phyloP scores from a whole-genome alignment of 2,329 filamentous ascomycete genomes.

The Arthrobotrys sphaeroides region DNA sequence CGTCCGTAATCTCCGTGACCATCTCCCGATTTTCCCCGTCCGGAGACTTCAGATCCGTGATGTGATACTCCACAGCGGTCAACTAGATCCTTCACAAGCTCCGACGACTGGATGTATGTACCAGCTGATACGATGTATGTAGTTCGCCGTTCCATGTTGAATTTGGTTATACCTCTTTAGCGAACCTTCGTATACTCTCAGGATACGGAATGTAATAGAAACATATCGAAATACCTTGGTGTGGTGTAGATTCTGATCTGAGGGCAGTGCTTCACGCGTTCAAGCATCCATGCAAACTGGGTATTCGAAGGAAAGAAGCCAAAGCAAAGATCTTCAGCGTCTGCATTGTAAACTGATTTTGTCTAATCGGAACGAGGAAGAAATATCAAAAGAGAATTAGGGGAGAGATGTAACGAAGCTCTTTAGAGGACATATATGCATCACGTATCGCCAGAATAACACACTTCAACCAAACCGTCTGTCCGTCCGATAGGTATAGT shows the following conservation, averaged over 20 bases:
- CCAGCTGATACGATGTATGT: background rate
- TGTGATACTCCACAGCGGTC: background rate
- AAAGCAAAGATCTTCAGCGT: too few species aligned
- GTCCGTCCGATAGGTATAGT: constrained; percentile 8
- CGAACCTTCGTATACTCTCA: background rate
- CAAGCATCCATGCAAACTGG: too few species aligned
- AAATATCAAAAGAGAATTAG: background rate
- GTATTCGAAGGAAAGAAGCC: too few species aligned
- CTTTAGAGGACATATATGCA: constrained; percentile 8
- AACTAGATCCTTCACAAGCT: constrained; percentile 6
- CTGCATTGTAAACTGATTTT: too few species aligned
- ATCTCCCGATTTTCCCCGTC: background rate
- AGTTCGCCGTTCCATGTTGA: background rate
- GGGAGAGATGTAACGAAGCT: background rate
- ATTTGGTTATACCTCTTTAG: too few species aligned
- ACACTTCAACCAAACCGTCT: background rate
- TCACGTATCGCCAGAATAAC: constrained; percentile 16
- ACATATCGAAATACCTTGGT: background rate
- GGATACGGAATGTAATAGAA: background rate
- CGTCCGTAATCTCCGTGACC: background rate
- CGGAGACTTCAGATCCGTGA: background rate
- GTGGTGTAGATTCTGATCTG: too few species aligned
- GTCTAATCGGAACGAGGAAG: too few species aligned
- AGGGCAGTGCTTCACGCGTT: too few species aligned
- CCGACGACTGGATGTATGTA: background rate